These are phyloP conservation scores for Phytophthora sp. DNA, from an alignment of 352 stramenopile genomes.

Conservation along the genomic window DNA sequence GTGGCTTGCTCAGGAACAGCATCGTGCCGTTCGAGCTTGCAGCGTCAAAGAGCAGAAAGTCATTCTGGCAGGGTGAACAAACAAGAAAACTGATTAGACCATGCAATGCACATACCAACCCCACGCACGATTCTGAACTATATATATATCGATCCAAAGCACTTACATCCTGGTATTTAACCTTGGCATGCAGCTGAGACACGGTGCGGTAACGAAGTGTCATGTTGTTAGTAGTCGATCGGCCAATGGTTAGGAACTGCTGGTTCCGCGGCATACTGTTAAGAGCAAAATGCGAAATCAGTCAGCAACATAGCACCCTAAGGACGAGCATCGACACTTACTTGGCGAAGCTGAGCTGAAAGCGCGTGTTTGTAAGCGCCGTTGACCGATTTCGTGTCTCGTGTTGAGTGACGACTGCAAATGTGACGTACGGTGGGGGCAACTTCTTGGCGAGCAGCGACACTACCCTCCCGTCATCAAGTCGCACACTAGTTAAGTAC, in stretches of 20 bases:
- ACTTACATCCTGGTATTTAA: conserved; percentile 85
- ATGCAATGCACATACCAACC: neutral
- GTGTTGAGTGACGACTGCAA: conserved; percentile 91
- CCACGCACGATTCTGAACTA: neutral
- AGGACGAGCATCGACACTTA: conserved; percentile 33
- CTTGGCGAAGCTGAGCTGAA: conserved; percentile 93
- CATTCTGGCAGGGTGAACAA: conserved; percentile 48
- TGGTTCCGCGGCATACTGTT: conserved; percentile 67
- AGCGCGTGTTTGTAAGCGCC: conserved; percentile 91
- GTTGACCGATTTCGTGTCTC: conserved; percentile 84
- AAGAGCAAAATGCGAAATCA: conserved; percentile 2
- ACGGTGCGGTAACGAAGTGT: conserved; percentile 85
- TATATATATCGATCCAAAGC: neutral
- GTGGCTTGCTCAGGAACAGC: conserved; percentile 80
- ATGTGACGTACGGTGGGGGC: conserved; percentile 89
- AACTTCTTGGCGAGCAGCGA: conserved; percentile 89
- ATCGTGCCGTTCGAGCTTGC: conserved; percentile 87
- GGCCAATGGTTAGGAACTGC: conserved; percentile 78
- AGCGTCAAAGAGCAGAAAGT: conserved; percentile 81
- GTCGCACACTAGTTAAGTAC: conserved; percentile 89
- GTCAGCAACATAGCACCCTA: no score
- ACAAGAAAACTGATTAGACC: conserved; percentile 14
- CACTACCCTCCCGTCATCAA: conserved; percentile 87
- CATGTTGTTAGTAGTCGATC: conserved; percentile 88
- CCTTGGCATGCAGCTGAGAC: conserved; percentile 84